A percentile compares a stretch with the other conserved stretches of the same genome.
These are phyloP conservation scores for Exidia glandulosa DNA, from an alignment of 768 basidiomycete genomes.

Conservation along the genomic window DNA sequence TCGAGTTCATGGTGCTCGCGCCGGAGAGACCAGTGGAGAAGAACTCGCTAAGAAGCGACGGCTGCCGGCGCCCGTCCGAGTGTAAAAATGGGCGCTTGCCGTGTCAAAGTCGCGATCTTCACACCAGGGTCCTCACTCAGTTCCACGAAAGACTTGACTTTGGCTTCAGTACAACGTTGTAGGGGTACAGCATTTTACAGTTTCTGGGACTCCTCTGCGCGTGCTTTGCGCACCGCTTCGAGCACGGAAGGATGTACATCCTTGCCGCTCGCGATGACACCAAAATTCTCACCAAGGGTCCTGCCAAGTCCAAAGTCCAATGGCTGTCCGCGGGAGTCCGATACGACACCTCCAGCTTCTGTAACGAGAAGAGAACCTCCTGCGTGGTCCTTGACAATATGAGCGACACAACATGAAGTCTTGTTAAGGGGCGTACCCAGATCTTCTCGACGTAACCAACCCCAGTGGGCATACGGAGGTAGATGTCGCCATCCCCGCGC, in stretches of 20 bases:
- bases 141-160: too few species aligned
- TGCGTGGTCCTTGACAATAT: conserved; percentile 65
- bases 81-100: too few species aligned
- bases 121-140: too few species aligned
- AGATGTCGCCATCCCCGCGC: conserved; percentile 76
- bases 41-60: background rate
- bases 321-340: conserved; percentile 65
- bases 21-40: background rate
- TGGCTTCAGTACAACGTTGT: too few species aligned
- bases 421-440: conserved; percentile 48
- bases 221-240: conserved; percentile 58
- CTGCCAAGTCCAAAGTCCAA: conserved; percentile 83
- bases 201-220: conserved; percentile 17
- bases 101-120: too few species aligned
- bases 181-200: too few species aligned
- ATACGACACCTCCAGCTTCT: conserved; percentile 85
- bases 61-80: background rate
- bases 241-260: conserved; percentile 60
- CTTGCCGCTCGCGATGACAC: conserved; percentile 73
- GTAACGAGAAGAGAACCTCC: conserved; percentile 73
- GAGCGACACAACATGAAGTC: background rate
- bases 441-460: conserved; percentile 86
- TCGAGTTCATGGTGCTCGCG: background rate
- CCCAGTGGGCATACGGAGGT: conserved; percentile 69
- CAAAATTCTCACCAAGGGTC: conserved; percentile 77